Evolutionary conservation across 768 basidiomycete genomes (phyloP), one percentile per base, ranked within the genome.

Genomic region (Collybia sp.): DNA sequence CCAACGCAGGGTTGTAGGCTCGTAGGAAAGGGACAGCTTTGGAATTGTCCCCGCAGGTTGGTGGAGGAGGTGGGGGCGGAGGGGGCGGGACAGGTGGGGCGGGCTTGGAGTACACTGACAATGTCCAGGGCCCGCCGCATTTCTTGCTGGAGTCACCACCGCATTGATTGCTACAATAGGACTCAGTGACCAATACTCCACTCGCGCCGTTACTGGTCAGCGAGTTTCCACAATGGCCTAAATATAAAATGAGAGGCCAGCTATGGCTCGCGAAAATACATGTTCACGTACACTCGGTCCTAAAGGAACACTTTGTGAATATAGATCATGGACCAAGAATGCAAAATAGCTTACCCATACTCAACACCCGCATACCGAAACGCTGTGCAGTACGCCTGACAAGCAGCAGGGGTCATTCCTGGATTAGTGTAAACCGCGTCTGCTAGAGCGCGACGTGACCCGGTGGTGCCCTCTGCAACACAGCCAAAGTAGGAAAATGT

Each of bases 331-430:
- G 17, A 25, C n/a, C n/a, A n/a, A 39, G 1, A 47, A 12, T 37
- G 19, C 32, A 31, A 16, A 9, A 18, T 15, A n/a, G 45, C 58
- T 47, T 33, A 64, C 62, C 58, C 61, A 50, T 64, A 62, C 50
- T 69, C 67, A 13, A 60, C 56, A 19, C 63, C 66, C 1, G 64
- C 60, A 43, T 63, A 69, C 8, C 50, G 44, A 44, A 56, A 69
- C 13, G 50, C 56, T 18, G 48, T 36, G 44, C 67, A 67, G 6
- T 66, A 53, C 6, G 48, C 39, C 45, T 65, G 61, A 40, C 67
- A 69, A 6, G 53, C 36, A 35, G 55, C 51, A 15, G 63, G 60
- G 0, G 66, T 67, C 67, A 69, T 69, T 25, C 58, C 49, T 2
- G 49, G 15, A 34, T 52, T 51, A 4, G 51, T 45, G 41, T 52